Base-by-base conservation (phyloP, 495 filamentous ascomycete species). In the Penicillium bovifimosum region DNA sequence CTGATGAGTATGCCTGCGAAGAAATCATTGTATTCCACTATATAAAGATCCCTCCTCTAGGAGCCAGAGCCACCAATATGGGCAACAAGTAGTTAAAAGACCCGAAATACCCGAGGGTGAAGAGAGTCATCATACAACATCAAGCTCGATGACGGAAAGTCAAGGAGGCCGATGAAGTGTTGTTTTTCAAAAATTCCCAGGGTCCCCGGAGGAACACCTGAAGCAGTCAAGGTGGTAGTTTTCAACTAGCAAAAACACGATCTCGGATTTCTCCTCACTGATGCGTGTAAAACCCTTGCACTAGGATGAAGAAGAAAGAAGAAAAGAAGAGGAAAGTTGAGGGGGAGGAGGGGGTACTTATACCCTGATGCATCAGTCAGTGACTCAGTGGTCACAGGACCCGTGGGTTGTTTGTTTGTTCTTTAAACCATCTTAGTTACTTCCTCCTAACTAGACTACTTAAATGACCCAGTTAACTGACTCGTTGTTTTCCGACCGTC, bases 181-280 rank as follows among this genome's bases (percentile, higher is more conserved):
- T 63, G 20, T 24, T 62, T 56, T 24, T 14, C 71, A 76, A 76
- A 76, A 76, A 75, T 76, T 72, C 73, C 65, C 63, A 52, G 59
- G 69, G 71, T 73, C 62, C 72, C 69, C 50, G 64, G 60, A 31
- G 18, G 73, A 64, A 68, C 72, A 68, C 58, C 48, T 60, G 65
- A 59, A 76, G 73, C 55, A 53, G 73, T 75, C 73, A 76, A 69
- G 62, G 69, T 72, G 67, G 68, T 77, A 79, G 76, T 79, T 79
- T 79, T 79, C 76, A 79, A 79, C 75, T 76, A 79, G 76, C 76
- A 77, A 77, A 77, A 77, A 78, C 73, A 76, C 73, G 71, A 62
- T 74, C 75, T 79, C 76, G 76, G 76, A 79, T 73, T 63, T 70
- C 69, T 79, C 76, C 75, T 79, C 76, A 79, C 75, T 77, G 75